Evolutionary conservation across 2,329 filamentous ascomycete species (phyloP).

Genomic region (Colletotrichum sidae): DNA sequence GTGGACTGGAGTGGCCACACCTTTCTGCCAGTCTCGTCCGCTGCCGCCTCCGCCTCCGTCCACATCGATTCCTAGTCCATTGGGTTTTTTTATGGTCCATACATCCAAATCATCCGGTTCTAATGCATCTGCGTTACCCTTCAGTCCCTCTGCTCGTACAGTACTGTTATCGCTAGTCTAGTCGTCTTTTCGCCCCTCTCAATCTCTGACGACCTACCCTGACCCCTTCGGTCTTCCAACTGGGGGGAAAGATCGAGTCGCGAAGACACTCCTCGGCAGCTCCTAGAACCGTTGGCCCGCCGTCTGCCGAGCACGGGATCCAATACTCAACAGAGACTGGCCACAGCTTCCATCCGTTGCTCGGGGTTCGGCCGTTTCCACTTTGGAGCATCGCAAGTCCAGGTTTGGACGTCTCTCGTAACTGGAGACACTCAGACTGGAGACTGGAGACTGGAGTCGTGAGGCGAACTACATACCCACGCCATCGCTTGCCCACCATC

Average conservation of each 20-base stretch:
- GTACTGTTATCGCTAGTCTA: conserved; percentile 19
- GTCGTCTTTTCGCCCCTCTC: background rate
- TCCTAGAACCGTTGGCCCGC: conserved; percentile 31
- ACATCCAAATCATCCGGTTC: conserved; percentile 7
- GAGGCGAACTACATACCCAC: conserved; percentile 20
- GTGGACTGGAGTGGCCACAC: conserved; percentile 32
- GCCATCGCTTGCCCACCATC: conserved; percentile 8
- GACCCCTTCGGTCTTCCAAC: conserved; percentile 16
- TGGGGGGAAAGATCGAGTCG: conserved; percentile 20
- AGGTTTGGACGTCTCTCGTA: background rate
- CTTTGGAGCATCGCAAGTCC: conserved; percentile 1
- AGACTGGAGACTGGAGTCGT: conserved; percentile 7
- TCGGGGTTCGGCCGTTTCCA: conserved; percentile 33
- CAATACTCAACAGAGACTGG: conserved; percentile 33
- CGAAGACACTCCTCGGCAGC: conserved; percentile 14
- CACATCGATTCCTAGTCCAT: conserved; percentile 15
- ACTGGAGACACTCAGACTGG: no score
- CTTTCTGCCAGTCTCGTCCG: conserved; percentile 1
- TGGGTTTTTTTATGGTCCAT: conserved; percentile 7
- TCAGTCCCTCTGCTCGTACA: background rate
- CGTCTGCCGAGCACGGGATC: conserved; percentile 29
- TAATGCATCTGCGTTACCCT: conserved; percentile 2
- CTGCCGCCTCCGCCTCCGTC: conserved; percentile 13
- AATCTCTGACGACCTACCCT: conserved; percentile 22
- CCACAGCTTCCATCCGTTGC: conserved; percentile 7